Base-by-base conservation (phyloP, 345 rosid species). In the Stellera chamaejasme region DNA sequence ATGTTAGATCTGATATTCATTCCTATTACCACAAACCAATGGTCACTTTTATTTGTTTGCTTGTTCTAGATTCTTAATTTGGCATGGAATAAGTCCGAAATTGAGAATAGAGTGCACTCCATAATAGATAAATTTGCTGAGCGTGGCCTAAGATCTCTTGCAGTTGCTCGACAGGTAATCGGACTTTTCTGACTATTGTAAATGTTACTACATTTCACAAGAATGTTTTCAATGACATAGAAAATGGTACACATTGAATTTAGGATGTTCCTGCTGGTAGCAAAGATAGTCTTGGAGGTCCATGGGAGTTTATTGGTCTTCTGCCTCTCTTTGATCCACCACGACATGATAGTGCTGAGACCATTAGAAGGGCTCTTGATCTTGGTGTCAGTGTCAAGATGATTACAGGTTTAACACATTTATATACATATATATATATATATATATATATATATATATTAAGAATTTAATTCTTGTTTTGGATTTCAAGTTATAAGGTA, bases 301-400 rank as follows among this genome's bases (percentile, higher is more conserved):
- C 90, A 16, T 91, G 98, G 98, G 95, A 91, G 64, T 91, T 91
- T 72, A 85, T 91, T 11, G 93, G 82, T 42, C 80, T 85, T 55
- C 79, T 85, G 23, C 87, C 93, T 50, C 80, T 85, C 32, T 85
- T 85, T 58, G 93, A 85, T 66, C 94, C 89, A 10, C 94, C 94
- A 5, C 79, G 89, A 52, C 89, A 82, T 58, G 93, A 85, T 66
- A 81, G 87, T 58, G 87, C 82, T 43, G 87, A 84, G 66, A 81
- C 91, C 10, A 84, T 84, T 25, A 78, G 80, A 64, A 77, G 85
- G 70, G 91, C 91, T 50, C 75, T 81, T 16, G 81, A 79, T 63
- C 91, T 84, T 8, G 87, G 91, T 50, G 91, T 84, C 28, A 67
- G 85, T 55, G 87, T 84, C 52, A 84, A 84, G 75, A 84, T 84